Percentiles rank a stretch among this genome's conserved stretches.
Evolutionary conservation across 495 filamentous ascomycete species (phyloP).

Genomic region (Podospora conica): DNA sequence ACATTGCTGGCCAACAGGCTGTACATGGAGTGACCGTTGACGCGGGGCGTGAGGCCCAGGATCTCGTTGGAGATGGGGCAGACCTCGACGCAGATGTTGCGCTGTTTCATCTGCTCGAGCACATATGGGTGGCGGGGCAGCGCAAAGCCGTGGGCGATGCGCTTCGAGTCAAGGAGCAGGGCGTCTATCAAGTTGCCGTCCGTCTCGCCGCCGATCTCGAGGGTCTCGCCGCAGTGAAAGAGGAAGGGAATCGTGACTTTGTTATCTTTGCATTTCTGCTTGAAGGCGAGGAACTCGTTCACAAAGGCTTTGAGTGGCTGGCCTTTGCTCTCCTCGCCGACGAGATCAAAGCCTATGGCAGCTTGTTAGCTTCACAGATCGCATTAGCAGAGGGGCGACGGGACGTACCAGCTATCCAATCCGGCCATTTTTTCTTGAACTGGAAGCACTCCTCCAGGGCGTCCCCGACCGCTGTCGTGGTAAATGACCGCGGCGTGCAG

Average conservation of each 20-base stretch:
- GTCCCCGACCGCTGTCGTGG: conserved; percentile 52
- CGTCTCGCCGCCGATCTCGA: conserved; percentile 66
- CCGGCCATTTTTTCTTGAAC: conserved; percentile 71
- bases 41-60: conserved; percentile 42
- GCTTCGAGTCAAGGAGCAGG: conserved; percentile 70
- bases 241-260: conserved; percentile 84
- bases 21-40: conserved; percentile 46
- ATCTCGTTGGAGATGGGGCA: conserved; percentile 91
- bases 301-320: conserved; percentile 63
- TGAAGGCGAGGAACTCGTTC: conserved; percentile 78
- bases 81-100: conserved; percentile 75
- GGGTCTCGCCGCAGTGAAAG: conserved; percentile 89
- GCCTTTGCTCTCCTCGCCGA: conserved; percentile 76
- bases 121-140: conserved; percentile 81
- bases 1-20: conserved; percentile 46
- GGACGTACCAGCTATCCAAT: conserved; percentile 56
- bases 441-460: conserved; percentile 72
- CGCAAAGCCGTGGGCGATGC: conserved; percentile 90
- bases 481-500: conserved; percentile 51
- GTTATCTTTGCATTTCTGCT: conserved; percentile 58
- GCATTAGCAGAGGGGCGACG: neutral
- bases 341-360: conserved; percentile 68
- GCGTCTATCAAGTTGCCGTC: conserved; percentile 88
- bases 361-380: neutral
- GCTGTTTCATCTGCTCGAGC: conserved; percentile 73